Evolutionary conservation across 164 flowering plant genomes (phyloP), one percentile per base, ranked within the genome.

Genomic region (Taxillus chinensis): DNA sequence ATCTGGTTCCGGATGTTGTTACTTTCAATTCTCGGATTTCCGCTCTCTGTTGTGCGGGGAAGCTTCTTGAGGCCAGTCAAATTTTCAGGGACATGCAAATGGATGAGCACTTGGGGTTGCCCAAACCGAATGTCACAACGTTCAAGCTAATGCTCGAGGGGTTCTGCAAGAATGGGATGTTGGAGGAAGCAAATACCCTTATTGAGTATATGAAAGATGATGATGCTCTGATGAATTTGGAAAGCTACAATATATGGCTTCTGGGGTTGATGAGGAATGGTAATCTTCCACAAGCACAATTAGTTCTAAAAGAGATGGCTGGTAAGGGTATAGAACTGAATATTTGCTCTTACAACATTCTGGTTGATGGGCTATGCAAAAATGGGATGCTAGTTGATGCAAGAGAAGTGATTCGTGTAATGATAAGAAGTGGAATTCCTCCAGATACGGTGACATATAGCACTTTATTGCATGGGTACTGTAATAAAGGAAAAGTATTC

Each of bases 11-110:
- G 0, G 75, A 93, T 80, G 81, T 86, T 62, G 97, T 90, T 64
- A 93, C 96, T 45, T 93, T 90, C 64, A 93, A 90, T 73, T 75
- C 90, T 63, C 82, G 96, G 79, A 86, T 90, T 68, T 80, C 99
- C 0, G 89, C 89, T 64, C 87, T 93, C 59, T 93, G 96, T 72
- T 68, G 68, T 2, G 59, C 75, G 4, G 95, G 93, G 37, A 87
- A 87, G 65, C 73, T 90, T 72, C 60, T 80, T 4, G 96, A 90
- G 71, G 99, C 97, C 39, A 80, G 82, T 56, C 76, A 78, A 61
- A 89, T 93, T 57, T 89, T 89, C 64, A 71, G 83, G 49, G 99
- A 93, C 67, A 93, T 93, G 99, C 84, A 80, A 54, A 67, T 77
- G 39, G 84, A 80, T 71, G 77, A 79, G 41, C 76, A 78, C 17